Base-by-base conservation (phyloP, 139 green algal genomes). In the Astrephomene gubernaculifera region DNA sequence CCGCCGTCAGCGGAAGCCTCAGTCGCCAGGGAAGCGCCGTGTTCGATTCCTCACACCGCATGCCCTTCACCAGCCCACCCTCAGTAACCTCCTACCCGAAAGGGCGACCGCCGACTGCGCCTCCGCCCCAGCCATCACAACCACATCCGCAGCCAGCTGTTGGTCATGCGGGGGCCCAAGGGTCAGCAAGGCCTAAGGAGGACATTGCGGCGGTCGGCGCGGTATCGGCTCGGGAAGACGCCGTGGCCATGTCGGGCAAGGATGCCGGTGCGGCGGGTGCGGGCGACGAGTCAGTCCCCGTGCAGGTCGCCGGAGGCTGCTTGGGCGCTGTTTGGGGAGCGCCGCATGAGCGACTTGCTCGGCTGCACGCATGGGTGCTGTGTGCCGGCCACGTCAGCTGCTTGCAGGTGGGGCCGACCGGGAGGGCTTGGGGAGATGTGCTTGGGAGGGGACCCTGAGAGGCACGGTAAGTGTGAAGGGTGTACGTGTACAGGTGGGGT, bases 1-100 rank as follows among this genome's bases (percentile, higher is more conserved):
- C 68, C 4, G 68, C 68, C 1, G 68, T 75, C 5, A 75, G 68
- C 68, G 36, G 21, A 14, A 39, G 38, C 39, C 68, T 36, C 12
- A 75, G 38, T 39, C 38, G 36, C 29, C 68, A 52, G 17, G 68
- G 68, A 25, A 75, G 68, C 38, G 68, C 41, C 38, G 21, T 33
- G 19, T 35, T 2, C 17, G 68, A 7, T 24, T 22, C 68, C 38
- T 75, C 19, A n/a, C n/a, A n/a, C 44, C 24, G 70, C n/a, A 29
- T 29, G 14, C 70, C 25, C 5, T 61, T 43, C 45, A 24, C 7
- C 49, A 84, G 78, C 44, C 78, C 78, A 10, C 78, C 78, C 25
- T 84, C 78, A 12, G 61, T 84, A 41, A 84, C 63, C 12, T 84
- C 78, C 6, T 83, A 83, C 60, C 60, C 75, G 1, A 52, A 61